Conservation (phyloP, 2,329 filamentous ascomycete genomes). For the Amauroascus verrucosus region DNA sequence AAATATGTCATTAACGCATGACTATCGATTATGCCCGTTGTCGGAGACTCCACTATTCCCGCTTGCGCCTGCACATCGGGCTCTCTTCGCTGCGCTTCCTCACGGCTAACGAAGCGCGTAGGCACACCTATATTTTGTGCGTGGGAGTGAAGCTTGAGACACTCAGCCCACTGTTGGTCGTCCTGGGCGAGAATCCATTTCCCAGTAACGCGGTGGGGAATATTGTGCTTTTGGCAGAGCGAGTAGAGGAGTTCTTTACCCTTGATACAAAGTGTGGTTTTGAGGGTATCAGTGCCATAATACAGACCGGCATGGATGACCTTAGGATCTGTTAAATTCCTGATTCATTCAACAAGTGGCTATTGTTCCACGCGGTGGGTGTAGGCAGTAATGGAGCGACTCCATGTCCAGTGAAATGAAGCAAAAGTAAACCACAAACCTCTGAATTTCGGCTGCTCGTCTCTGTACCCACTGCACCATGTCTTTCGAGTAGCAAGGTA, state of each 20-base stretch:
- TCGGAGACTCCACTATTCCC: conserved; percentile 71
- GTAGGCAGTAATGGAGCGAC: not conserved
- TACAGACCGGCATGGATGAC: conserved; percentile 95
- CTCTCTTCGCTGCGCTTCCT: conserved; percentile 56
- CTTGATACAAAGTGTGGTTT: conserved; percentile 69
- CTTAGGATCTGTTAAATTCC: conserved; percentile 30
- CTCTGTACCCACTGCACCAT: conserved; percentile 66
- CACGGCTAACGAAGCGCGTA: conserved; percentile 55
- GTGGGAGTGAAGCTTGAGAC: conserved; percentile 44
- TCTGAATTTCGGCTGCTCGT: conserved; percentile 87
- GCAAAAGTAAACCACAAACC: conserved; percentile 32
- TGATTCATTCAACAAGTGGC: too few species aligned
- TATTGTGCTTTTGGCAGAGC: conserved; percentile 56
- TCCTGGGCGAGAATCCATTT: conserved; percentile 96
- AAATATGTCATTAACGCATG: conserved; percentile 77
- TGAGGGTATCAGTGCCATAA: conserved; percentile 66
- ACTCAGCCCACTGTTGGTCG: conserved; percentile 54
- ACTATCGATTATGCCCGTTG: conserved; percentile 82
- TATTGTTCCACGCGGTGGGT: too few species aligned
- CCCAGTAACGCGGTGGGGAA: conserved; percentile 64
- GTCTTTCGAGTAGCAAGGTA: conserved; percentile 72
- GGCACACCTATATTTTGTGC: conserved; percentile 53
- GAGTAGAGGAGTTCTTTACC: conserved; percentile 70
- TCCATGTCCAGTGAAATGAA: not conserved
- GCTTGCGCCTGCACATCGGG: conserved; percentile 62